phyloP scores from a whole-genome alignment of 352 stramenopile genomes.

The Globisporangium emineosum region DNA sequence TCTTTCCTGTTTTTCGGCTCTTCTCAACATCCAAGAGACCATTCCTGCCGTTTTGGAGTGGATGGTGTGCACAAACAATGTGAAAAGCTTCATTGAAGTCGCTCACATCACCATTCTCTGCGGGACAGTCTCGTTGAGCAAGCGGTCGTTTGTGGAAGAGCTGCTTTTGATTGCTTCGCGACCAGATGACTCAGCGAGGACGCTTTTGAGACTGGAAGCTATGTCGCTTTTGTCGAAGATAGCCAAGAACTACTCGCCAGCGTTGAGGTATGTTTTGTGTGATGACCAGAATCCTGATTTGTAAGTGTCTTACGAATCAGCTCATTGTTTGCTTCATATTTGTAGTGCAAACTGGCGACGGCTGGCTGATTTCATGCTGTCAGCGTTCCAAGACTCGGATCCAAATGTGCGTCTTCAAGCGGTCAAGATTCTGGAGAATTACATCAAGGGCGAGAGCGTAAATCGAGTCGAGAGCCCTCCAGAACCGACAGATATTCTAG shows the following conservation, averaged over 20 bases:
- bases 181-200: slow-evolving; percentile 49
- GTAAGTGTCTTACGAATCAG: too few species aligned
- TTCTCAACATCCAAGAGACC: slow-evolving; percentile 71
- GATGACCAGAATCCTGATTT: neutral
- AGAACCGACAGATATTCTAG: neutral
- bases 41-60: slow-evolving; percentile 64
- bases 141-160: slow-evolving; percentile 73
- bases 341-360: slow-evolving; percentile 53
- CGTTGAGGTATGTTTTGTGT: slow-evolving; percentile 32
- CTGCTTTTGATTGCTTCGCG: slow-evolving; percentile 62
- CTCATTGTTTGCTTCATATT: neutral
- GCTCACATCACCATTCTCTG: slow-evolving; percentile 66
- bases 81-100: slow-evolving; percentile 43
- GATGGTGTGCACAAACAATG: slow-evolving; percentile 57
- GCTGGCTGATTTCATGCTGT: slow-evolving; percentile 75
- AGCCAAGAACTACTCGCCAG: slow-evolving; percentile 79
- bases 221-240: slow-evolving; percentile 85
- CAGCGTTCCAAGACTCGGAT: slow-evolving; percentile 80
- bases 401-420: slow-evolving; percentile 84
- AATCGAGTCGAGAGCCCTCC: slow-evolving; percentile 9
- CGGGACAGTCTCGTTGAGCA: slow-evolving; percentile 49
- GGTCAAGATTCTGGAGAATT: slow-evolving; percentile 87
- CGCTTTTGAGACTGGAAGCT: slow-evolving; percentile 65
- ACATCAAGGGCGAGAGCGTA: slow-evolving; percentile 70
- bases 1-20: slow-evolving; percentile 71